A percentile compares a stretch with the other conserved stretches of the same genome.
These are phyloP conservation scores for Macrolepiota dolichaula DNA, from an alignment of 768 basidiomycete species.

Conservation along the genomic window DNA sequence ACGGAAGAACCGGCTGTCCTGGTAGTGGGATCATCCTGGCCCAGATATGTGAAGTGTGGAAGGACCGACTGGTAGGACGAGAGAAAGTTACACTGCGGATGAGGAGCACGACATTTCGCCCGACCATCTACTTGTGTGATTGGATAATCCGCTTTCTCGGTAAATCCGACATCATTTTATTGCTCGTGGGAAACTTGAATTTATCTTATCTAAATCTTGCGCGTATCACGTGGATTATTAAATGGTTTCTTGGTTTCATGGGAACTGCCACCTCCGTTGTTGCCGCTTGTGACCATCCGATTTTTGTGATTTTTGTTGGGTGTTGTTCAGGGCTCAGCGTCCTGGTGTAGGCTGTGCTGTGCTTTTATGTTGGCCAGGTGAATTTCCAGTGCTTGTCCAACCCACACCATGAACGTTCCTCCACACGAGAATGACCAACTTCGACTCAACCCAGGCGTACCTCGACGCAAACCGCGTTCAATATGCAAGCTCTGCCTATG, in stretches of 20 bases:
- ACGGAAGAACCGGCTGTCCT: background rate
- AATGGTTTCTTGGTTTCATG: background rate
- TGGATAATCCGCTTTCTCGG: background rate
- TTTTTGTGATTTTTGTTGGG: too few relatives aligned
- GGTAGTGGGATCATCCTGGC: background rate
- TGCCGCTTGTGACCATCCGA: too few relatives aligned
- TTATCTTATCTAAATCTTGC: background rate
- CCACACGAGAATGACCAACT: background rate
- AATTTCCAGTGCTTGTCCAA: background rate
- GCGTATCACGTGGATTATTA: background rate
- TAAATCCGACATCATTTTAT: background rate
- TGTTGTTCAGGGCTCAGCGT: too few relatives aligned
- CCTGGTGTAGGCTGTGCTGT: too few relatives aligned
- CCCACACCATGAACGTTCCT: background rate
- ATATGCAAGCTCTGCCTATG: conserved; percentile 4
- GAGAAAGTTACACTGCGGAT: background rate
- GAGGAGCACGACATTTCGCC: conserved; percentile 1
- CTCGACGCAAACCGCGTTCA: conserved; percentile 9
- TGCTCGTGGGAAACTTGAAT: background rate
- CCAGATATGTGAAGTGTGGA: background rate
- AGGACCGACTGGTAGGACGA: background rate
- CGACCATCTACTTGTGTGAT: background rate
- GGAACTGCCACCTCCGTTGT: too few relatives aligned
- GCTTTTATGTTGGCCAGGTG: background rate
- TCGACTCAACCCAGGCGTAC: conserved; percentile 3